Percentiles rank a stretch among this genome's conserved stretches.
Conservation (phyloP, 176 grass and related monocot genomes). For the Avena eriantha region DNA sequence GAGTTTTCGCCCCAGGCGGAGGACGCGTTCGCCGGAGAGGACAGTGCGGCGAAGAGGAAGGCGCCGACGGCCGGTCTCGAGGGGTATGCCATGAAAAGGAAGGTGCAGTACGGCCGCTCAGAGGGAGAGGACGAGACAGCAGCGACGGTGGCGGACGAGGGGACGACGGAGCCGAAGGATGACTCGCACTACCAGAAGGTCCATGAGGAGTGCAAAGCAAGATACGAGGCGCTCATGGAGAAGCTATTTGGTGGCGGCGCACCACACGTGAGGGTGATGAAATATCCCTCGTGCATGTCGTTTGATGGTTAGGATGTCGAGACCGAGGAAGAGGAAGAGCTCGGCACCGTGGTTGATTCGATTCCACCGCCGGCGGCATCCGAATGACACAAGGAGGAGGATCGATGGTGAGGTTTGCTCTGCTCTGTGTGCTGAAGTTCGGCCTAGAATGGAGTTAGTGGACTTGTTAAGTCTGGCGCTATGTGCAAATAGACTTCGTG, state of each 20-base stretch:
- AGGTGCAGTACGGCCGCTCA: background rate
- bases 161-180: no score
- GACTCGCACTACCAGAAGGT: no score
- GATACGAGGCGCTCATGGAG: no score
- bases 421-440: no score
- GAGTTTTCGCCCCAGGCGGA: background rate
- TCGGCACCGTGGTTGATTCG: background rate
- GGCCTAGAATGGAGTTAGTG: no score
- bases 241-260: no score
- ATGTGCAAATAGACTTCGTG: no score
- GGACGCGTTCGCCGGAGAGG: background rate
- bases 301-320: background rate
- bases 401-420: no score
- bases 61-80: background rate
- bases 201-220: no score
- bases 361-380: background rate
- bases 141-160: background rate
- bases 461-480: no score
- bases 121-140: background rate
- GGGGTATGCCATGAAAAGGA: background rate
- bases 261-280: no score
- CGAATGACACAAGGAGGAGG: no score
- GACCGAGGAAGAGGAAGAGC: background rate
- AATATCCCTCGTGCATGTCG: background rate
- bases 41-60: background rate